Percentiles rank a stretch among this genome's conserved stretches.
Evolutionary conservation across 306 rosid species (phyloP).

Genomic region (Gastrolobium villosum): DNA sequence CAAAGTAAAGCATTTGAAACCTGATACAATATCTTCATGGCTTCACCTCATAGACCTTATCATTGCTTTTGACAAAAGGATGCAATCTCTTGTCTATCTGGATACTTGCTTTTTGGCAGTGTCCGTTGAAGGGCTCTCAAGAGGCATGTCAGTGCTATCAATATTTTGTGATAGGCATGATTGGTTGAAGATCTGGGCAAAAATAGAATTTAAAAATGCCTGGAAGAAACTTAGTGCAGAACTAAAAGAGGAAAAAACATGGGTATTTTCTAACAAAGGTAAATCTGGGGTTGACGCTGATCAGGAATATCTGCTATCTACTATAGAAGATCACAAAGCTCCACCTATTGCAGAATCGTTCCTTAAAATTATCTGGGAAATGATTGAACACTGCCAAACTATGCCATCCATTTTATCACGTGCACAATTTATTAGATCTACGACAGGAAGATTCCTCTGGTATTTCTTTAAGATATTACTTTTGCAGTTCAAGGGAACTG

Average conservation of each 20-base stretch:
- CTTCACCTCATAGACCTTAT: constrained; percentile 74
- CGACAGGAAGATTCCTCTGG: constrained; percentile 78
- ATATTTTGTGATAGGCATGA: constrained; percentile 69
- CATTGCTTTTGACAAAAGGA: constrained; percentile 67
- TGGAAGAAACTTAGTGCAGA: constrained; percentile 69
- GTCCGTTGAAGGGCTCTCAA: constrained; percentile 60
- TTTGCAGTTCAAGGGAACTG: constrained; percentile 62
- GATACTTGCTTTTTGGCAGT: constrained; percentile 58
- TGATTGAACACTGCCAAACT: constrained; percentile 69
- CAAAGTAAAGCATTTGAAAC: constrained; percentile 55
- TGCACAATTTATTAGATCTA: constrained; percentile 64
- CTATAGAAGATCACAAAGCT: constrained; percentile 68
- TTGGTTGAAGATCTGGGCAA: constrained; percentile 87
- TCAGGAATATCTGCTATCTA: constrained; percentile 51
- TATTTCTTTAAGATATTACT: constrained; percentile 70
- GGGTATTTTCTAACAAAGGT: constrained; percentile 55
- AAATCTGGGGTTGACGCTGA: constrained; percentile 46
- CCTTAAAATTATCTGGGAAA: constrained; percentile 71
- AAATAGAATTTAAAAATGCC: constrained; percentile 77
- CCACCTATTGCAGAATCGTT: constrained; percentile 66
- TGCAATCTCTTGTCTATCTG: constrained; percentile 66
- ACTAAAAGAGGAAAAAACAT: constrained; percentile 65
- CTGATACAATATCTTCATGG: constrained; percentile 67
- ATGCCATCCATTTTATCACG: constrained; percentile 63
- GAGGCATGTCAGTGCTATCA: constrained; percentile 62